phyloP scores from a whole-genome alignment of 2,329 filamentous ascomycete species.

The Aspergillus sp. region DNA sequence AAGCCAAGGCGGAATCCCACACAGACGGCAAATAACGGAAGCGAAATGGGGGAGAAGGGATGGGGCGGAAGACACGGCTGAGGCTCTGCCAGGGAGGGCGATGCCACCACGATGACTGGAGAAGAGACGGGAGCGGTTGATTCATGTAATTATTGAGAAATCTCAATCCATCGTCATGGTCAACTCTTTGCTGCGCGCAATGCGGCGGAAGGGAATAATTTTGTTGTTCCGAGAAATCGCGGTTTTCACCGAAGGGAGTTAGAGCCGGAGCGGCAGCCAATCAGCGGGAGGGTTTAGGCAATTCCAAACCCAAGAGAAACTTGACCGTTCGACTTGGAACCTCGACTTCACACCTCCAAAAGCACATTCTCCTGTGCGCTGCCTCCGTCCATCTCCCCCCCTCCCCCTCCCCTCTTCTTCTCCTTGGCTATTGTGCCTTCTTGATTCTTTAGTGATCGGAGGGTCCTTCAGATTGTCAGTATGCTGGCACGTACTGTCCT shows the following conservation, averaged over 20 bases:
- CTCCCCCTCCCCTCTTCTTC: conserved; percentile 27
- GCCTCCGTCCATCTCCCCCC: conserved; percentile 17
- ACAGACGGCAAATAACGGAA: conserved; percentile 4
- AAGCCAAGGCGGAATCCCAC: conserved; percentile 18
- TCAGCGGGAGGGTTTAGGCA: conserved; percentile 38
- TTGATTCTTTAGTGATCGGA: conserved; percentile 34
- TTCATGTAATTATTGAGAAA: too few relatives aligned
- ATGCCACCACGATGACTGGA: neutral
- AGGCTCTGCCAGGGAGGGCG: too few relatives aligned
- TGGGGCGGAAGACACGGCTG: neutral
- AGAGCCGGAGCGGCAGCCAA: conserved; percentile 29
- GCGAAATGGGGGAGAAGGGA: neutral
- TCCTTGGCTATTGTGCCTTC: conserved; percentile 32
- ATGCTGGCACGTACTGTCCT: conserved; percentile 94
- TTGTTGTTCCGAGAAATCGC: conserved; percentile 34
- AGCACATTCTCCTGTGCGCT: conserved; percentile 33
- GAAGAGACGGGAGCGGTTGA: neutral
- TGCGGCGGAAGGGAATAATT: neutral
- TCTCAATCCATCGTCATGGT: too few relatives aligned
- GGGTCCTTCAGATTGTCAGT: conserved; percentile 47
- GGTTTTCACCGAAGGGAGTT: conserved; percentile 38
- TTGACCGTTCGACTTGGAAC: conserved; percentile 34
- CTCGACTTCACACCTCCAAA: conserved; percentile 35
- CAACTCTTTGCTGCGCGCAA: neutral
- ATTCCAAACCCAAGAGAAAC: conserved; percentile 36